Conservation (phyloP, 495 filamentous ascomycete genomes). For the Trichoderma reesei region DNA sequence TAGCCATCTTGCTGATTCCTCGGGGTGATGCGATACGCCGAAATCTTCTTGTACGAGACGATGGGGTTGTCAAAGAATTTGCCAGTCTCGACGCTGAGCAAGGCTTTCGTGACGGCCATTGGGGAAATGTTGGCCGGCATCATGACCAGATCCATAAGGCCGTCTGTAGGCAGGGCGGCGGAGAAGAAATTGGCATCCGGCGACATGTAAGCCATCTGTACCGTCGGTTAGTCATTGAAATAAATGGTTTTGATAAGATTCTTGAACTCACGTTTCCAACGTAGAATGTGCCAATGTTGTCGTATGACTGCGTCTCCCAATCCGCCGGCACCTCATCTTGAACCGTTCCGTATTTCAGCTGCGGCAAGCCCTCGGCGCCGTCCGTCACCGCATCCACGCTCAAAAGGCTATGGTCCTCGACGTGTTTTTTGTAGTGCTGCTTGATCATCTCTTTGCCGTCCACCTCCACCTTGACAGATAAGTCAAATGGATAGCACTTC, state of each 20-base stretch:
- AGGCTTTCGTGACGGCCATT: constrained; percentile 49
- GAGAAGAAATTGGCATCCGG: constrained; percentile 83
- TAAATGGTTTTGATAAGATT: background rate
- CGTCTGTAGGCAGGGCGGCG: constrained; percentile 73
- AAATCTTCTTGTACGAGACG: constrained; percentile 71
- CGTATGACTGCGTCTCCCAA: constrained; percentile 61
- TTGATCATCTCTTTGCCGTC: constrained; percentile 68
- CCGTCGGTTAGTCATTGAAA: background rate
- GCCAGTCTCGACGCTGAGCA: constrained; percentile 60
- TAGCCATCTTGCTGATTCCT: constrained; percentile 59
- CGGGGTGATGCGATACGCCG: constrained; percentile 74
- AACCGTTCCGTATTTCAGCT: constrained; percentile 68
- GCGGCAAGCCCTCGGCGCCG: constrained; percentile 48
- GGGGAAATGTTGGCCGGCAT: constrained; percentile 67
- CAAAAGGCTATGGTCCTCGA: constrained; percentile 15
- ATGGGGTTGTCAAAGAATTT: constrained; percentile 69
- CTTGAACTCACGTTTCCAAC: constrained; percentile 62
- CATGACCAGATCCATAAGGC: constrained; percentile 72
- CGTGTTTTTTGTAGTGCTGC: constrained; percentile 50
- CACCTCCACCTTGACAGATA: constrained; percentile 72
- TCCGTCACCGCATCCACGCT: constrained; percentile 14
- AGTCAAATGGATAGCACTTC: constrained; percentile 76
- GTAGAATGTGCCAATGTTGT: constrained; percentile 86
- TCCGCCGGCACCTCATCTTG: constrained; percentile 61
- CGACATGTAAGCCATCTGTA: constrained; percentile 82